Evolutionary conservation across 495 filamentous ascomycete species (phyloP).

Genomic region (Astrocystis sublimbata): DNA sequence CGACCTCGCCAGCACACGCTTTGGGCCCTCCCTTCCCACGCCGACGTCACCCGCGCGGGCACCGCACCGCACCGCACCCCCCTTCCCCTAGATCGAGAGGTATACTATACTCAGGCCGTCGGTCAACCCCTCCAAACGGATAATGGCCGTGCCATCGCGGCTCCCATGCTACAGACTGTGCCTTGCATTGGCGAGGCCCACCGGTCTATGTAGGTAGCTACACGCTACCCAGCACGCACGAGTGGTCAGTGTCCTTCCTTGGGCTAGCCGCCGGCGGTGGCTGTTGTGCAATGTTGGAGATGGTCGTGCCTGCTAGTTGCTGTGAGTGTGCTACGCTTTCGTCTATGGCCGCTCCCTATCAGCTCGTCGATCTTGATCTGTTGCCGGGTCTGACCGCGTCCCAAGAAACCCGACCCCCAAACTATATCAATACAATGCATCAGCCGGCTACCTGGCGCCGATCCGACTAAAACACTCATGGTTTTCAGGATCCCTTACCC

Average conservation of each 20-base stretch:
- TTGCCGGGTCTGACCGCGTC: neutral
- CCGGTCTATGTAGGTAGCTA: neutral
- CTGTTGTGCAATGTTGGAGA: neutral
- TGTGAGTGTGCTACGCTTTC: slow-evolving; percentile 2
- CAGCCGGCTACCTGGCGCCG: neutral
- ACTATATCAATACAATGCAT: neutral
- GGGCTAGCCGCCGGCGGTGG: neutral
- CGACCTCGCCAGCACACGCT: neutral
- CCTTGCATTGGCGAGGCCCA: neutral
- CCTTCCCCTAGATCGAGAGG: neutral
- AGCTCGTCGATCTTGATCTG: slow-evolving; percentile 1
- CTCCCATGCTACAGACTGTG: neutral
- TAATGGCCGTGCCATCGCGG: neutral
- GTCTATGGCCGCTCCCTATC: neutral
- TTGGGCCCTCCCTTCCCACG: neutral
- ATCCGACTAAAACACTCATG: slow-evolving; percentile 8
- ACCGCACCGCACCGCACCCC: neutral
- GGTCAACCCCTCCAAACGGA: neutral
- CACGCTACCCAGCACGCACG: neutral
- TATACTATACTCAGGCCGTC: neutral
- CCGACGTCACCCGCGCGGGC: neutral
- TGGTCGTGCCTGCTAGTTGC: neutral
- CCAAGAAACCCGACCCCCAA: neutral
- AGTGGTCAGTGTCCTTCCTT: neutral
- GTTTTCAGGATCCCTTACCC: neutral